Conservation (phyloP, 23 red algal genomes). For the Porphyridium purpureum region DNA sequence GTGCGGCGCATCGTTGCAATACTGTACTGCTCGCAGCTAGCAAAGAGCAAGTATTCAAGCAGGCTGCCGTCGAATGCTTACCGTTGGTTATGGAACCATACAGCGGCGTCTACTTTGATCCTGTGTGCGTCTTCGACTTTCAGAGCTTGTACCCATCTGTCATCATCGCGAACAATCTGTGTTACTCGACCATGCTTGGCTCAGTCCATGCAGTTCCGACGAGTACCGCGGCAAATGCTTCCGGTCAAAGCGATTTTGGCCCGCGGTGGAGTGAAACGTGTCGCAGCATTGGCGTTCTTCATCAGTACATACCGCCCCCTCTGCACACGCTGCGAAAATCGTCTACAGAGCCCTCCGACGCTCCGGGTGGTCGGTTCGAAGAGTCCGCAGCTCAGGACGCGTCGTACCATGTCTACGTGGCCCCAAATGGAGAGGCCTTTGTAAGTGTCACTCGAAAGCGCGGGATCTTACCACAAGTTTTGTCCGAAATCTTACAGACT, state of each 20-base stretch:
- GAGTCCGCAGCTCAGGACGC: too few relatives aligned
- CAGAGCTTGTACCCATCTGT: conserved; percentile 34
- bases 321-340: not conserved
- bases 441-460: not conserved
- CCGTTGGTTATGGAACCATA: conserved; percentile 81
- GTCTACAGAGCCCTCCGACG: too few relatives aligned
- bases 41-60: conserved; percentile 38
- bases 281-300: not conserved
- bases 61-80: conserved; percentile 73
- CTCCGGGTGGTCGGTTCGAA: too few relatives aligned
- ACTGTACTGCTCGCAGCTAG: conserved; percentile 55
- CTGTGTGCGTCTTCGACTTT: conserved; percentile 36
- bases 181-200: conserved; percentile 44
- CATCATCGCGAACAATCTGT: conserved; percentile 40
- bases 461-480: not conserved
- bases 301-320: not conserved
- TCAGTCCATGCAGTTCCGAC: conserved; percentile 21
- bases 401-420: not conserved
- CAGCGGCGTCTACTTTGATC: conserved; percentile 15
- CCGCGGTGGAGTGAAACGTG: too few relatives aligned
- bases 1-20: conserved; percentile 31
- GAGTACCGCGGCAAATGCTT: too few relatives aligned
- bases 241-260: too few relatives aligned
- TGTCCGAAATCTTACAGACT: conserved; percentile 48
- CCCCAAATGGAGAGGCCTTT: not conserved